These are phyloP conservation scores for Smallanthus sonchifolius DNA, from an alignment of 129 eudicot genomes.

Conservation along the genomic window DNA sequence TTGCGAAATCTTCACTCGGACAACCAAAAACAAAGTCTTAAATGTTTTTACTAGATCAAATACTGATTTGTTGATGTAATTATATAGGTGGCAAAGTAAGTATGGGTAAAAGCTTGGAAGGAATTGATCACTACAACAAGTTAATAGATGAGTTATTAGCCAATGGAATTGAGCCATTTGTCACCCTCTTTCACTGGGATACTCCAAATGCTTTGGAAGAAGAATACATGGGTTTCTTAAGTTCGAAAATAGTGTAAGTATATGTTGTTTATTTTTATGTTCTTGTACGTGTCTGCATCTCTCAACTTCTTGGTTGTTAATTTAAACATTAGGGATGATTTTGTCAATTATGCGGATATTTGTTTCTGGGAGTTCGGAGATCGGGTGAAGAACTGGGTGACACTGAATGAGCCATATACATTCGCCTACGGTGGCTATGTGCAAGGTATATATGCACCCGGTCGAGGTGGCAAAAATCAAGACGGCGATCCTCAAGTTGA, in stretches of 20 bases:
- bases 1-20: too few relatives aligned
- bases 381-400: slow-evolving; percentile 44
- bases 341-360: slow-evolving; percentile 25
- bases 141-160: slow-evolving; percentile 33
- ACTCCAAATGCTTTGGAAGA: slow-evolving; percentile 29
- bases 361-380: slow-evolving; percentile 46
- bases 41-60: not conserved
- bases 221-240: slow-evolving; percentile 35
- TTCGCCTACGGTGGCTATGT: slow-evolving; percentile 18
- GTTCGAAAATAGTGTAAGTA: slow-evolving; percentile 35
- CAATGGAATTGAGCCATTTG: slow-evolving; percentile 35
- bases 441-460: slow-evolving; percentile 25
- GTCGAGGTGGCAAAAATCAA: slow-evolving; percentile 23
- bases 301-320: not conserved
- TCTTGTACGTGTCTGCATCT: not conserved
- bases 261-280: not conserved
- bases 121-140: slow-evolving; percentile 36
- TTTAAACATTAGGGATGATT: slow-evolving; percentile 18
- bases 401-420: slow-evolving; percentile 35
- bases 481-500: slow-evolving; percentile 34
- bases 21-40: too few relatives aligned
- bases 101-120: slow-evolving; percentile 34
- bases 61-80: not conserved
- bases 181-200: slow-evolving; percentile 39
- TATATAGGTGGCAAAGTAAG: slow-evolving; percentile 32